Base-by-base conservation (phyloP, 805 yeast genomes). In the Tetrapisispora taiwanensis region DNA sequence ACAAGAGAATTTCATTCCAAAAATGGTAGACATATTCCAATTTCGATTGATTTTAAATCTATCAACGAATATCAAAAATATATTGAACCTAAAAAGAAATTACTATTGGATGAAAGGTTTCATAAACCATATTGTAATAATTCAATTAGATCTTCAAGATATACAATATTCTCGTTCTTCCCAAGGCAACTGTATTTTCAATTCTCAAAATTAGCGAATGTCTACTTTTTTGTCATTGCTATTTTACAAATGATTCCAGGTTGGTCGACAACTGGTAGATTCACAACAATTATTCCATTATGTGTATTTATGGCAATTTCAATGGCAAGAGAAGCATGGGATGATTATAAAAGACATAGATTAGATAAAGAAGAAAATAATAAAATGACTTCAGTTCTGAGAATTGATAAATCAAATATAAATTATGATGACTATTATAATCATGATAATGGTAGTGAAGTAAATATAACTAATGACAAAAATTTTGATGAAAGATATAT, bases 231-330 rank as follows among this genome's bases (percentile, higher is more conserved):
- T 74, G 71, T 79, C 3, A 92, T 92, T 15, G 89, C 97, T 2
- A 83, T 92, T 48, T 69, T 92, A 70, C 98, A 92, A 60, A 81
- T 90, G 89, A 81, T 92, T 39, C 97, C 98, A 0, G 78, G 88
- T 2, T 92, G 96, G 97, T 86, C 96, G 1, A 87, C 98, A 6
- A 92, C 98, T 0, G 98, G 97, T 47, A 83, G 88, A 12, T 87
- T 79, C 59, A 92, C 97, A 3, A 92, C 98, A 1, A 90, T 92
- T 53, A 73, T 89, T 34, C 97, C 98, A 1, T 70, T 92, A 46
- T 67, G 81, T 62, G 74, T 92, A 6, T 92, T 92, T 62, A 85
- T 92, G 66, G 71, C 86, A 7, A 84, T 92, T 24, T 86, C 97
- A 0, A 88, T 90, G 65, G 75, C 82, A 8, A 75, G 97, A 52